Base-by-base conservation (phyloP, 306 rosid species). In the Sindora glabra region DNA sequence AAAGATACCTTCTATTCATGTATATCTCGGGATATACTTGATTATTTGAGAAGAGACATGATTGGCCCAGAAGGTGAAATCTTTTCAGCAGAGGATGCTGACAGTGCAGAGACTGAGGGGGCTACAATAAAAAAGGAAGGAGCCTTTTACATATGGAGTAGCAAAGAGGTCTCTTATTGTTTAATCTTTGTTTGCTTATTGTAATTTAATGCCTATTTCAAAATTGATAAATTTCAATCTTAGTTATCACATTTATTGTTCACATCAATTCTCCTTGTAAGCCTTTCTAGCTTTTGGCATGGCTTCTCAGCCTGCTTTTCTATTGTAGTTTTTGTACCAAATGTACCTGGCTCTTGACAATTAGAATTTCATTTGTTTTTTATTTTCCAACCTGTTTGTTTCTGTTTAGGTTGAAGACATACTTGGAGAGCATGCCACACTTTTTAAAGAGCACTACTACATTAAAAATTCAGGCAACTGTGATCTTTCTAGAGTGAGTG, bases 11-110 rank as follows among this genome's bases (percentile, higher is more conserved):
- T 64, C 48, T 91, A 77, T 80, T 81, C 96, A 33, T 76, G 13
- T 56, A 47, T 83, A 65, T 38, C 88, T 44, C 91, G 90, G 48
- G 98, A 81, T 77, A 73, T 91, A 75, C 87, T 91, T 56, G 98
- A 88, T 72, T 91, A 88, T 57, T 77, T 91, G 72, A 81, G 90
- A 77, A 85, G 98, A 78, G 92, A 83, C 53, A 91, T 88, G 98
- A 79, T 88, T 45, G 98, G 98, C 72, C 84, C 86, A 41, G 83
- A 88, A 50, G 98, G 96, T 30, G 92, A 91, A 86, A 88, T 91
- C 24, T 91, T 76, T 86, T 91, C 98, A n/a, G 98, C 98, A 36
- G 98, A 91, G 85, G 98, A 91, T 68, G 96, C 98, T 70, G 98
- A 91, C 52, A 91, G 96, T 76, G 92, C 96, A n/a, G 98, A 91